Evolutionary conservation across 2,329 filamentous ascomycete genomes (phyloP).

Genomic region (Penicillium sclerotigenum): DNA sequence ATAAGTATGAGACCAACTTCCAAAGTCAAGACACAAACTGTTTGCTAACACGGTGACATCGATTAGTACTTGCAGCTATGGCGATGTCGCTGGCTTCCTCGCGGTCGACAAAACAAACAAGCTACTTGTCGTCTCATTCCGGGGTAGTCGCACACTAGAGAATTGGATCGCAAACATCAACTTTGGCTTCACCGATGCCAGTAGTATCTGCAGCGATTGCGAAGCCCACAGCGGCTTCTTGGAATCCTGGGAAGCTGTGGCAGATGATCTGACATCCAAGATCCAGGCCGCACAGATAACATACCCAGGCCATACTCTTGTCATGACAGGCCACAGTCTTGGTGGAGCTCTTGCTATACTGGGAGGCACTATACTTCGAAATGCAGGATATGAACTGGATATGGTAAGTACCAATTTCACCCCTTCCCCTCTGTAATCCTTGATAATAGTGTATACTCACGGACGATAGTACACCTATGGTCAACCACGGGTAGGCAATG

Average conservation of each 20-base stretch:
- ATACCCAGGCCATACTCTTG: slow-evolving; percentile 44
- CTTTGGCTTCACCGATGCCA: slow-evolving; percentile 26
- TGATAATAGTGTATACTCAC: neutral
- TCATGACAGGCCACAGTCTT: slow-evolving; percentile 51
- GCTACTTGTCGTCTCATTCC: slow-evolving; percentile 37
- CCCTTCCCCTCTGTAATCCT: no score
- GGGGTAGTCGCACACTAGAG: slow-evolving; percentile 30
- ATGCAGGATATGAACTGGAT: slow-evolving; percentile 40
- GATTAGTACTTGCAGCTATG: slow-evolving; percentile 23
- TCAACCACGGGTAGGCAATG: slow-evolving; percentile 41
- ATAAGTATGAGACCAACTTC: slow-evolving; percentile 41
- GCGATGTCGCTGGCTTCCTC: slow-evolving; percentile 49
- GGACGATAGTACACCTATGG: slow-evolving; percentile 40
- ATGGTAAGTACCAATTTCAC: slow-evolving; percentile 37
- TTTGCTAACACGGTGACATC: neutral
- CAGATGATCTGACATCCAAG: slow-evolving; percentile 37
- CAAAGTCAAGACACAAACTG: neutral
- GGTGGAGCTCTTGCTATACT: slow-evolving; percentile 52
- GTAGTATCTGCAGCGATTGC: slow-evolving; percentile 46
- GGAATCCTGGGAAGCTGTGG: slow-evolving; percentile 42
- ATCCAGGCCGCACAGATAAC: slow-evolving; percentile 30
- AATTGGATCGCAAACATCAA: slow-evolving; percentile 37
- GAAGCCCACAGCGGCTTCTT: slow-evolving; percentile 48
- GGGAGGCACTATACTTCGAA: slow-evolving; percentile 46
- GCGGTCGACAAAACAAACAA: slow-evolving; percentile 46